Evolutionary conservation across 2,329 filamentous ascomycete genomes (phyloP), one percentile per base, ranked within the genome.

Genomic region (Penicillium sp.): DNA sequence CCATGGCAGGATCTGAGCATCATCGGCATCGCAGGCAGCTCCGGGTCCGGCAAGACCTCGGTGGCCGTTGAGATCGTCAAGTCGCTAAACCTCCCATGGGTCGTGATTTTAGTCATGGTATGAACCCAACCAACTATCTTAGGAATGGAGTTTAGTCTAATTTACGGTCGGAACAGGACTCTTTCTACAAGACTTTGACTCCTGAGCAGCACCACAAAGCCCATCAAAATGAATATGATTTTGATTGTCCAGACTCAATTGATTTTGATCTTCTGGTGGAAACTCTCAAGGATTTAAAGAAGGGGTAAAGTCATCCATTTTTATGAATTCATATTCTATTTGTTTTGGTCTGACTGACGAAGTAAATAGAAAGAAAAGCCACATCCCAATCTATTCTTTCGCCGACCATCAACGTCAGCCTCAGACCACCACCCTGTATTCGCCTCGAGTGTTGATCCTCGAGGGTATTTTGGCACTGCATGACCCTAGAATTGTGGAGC

Each of bases 1-100:
- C 95, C 95, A 74, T 99, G 95, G 95, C 91, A 90, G 51, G 90
- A 98, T 77, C 88, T 96, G 67, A 93, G 91, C 78, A 97, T 99
- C 69, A 97, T 99, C 73, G 95, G 92, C 50, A 89, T 99, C 67
- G 93, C 95, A 63, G 95, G 95, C 37, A 95, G 91, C 76, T 98
- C 93, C 27, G 95, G 95, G 43, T 98, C 93, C 26, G 88, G 93
- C 57, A 99, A 99, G 81, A 97, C 93, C 7, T 97, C 93, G 7
- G 80, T 99, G 53, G 93, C 95, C 31, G 85, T 96, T 72, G 92
- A 93, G 62, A 96, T 99, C 67, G 91, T 98, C 63, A 88, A 85
- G 68, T 88, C 90, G 69, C 80, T 99, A 67, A 96, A 95, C 76
- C 80, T 99, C 62, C 95, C 95, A 55, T 99, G 95, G 93, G 95